Evolutionary conservation across 306 rosid species (phyloP), one percentile per base, ranked within the genome.

Genomic region (Urtica urens): DNA sequence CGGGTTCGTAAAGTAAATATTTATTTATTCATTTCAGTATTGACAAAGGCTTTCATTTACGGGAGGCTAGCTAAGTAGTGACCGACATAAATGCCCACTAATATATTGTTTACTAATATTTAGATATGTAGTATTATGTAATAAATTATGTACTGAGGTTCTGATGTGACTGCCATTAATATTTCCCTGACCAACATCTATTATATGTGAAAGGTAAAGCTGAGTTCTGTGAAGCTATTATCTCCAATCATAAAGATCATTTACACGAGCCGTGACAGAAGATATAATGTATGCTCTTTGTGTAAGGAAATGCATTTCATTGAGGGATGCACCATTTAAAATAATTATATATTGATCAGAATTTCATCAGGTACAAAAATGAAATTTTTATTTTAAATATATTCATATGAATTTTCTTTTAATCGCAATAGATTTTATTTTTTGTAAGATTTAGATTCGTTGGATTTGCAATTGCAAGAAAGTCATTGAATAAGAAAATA

Each of bases 111-210:
- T n/a, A 9, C 5, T 14, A 41, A 39, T 46, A 29, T 69, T 56
- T 23, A 55, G 65, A 65, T 17, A 45, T 45, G 33, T 21, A 60
- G 25, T n/a, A n/a, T n/a, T 28, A 10, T 28, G 40, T 48, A 57
- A 65, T 82, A 76, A 76, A 82, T 78, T 59, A 23, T 44, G 23
- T 29, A 63, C 65, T 28, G 47, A 23, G 58, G 24, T 27, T 53
- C 60, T 64, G 57, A 47, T 77, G 85, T 79, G 88, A 83, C 72
- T 63, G 12, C 64, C 79, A 79, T 79, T 48, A 78, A 78, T 74
- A 46, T 39, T 43, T 57, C 43, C 6, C 22, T 53, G 59, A 2
- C 12, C 20, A 3, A 19, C 46, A 14, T 56, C 23, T 3, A 38
- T 47, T 24, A 14, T 3, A 18, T n/a, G 11, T n/a, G 15, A 31